phyloP scores from a whole-genome alignment of 2,329 filamentous ascomycete species.

The Arachnopeziza araneosa region DNA sequence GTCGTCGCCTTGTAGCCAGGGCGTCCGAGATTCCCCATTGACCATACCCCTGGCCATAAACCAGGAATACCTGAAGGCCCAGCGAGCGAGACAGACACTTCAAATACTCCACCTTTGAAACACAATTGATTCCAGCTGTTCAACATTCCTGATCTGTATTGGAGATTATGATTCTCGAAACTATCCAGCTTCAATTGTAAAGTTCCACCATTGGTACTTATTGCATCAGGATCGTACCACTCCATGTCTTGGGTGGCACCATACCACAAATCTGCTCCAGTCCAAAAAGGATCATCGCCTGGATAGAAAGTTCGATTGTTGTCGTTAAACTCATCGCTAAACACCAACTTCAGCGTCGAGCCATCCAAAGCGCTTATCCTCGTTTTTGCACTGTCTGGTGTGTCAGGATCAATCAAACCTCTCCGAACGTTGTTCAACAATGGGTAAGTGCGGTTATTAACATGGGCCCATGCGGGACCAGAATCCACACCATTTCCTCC shows the following conservation, averaged over 20 bases:
- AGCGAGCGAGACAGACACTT: conserved; percentile 46
- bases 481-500: conserved; percentile 1
- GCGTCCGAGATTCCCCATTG: conserved; percentile 48
- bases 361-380: conserved; percentile 39
- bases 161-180: conserved; percentile 40
- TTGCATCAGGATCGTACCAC: conserved; percentile 38
- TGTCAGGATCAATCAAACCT: conserved; percentile 47
- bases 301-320: conserved; percentile 48
- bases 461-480: conserved; percentile 37
- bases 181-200: conserved; percentile 41
- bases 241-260: conserved; percentile 43
- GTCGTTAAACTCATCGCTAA: conserved; percentile 52
- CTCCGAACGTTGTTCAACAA: conserved; percentile 42
- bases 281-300: conserved; percentile 52
- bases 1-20: conserved; percentile 47
- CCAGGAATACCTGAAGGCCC: conserved; percentile 44
- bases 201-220: conserved; percentile 42
- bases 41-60: conserved; percentile 49
- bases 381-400: conserved; percentile 40
- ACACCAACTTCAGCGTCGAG: conserved; percentile 43
- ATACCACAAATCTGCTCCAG: conserved; percentile 48
- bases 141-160: conserved; percentile 45
- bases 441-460: conserved; percentile 42
- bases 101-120: conserved; percentile 48
- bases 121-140: conserved; percentile 49